These are phyloP conservation scores for Alternaria dauci DNA, from an alignment of 2,329 filamentous ascomycete species.

Conservation along the genomic window DNA sequence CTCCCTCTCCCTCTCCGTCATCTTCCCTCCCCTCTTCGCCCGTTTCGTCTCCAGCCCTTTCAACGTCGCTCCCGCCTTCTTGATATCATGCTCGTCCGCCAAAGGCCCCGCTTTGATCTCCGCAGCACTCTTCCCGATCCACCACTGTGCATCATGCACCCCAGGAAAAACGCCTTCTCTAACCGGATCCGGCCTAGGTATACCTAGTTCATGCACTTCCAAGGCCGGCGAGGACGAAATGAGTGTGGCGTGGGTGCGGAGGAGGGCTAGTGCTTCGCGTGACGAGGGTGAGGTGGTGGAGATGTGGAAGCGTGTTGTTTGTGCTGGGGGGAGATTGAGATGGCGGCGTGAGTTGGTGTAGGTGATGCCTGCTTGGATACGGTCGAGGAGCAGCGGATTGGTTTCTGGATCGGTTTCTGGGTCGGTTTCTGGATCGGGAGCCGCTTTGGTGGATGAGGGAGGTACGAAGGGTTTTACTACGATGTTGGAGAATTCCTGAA, in stretches of 20 bases:
- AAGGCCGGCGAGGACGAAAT: not conserved
- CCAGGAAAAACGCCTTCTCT: not conserved
- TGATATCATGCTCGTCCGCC: conserved; percentile 14
- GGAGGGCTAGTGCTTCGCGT: not conserved
- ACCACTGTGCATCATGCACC: conserved; percentile 21
- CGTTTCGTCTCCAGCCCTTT: conserved; percentile 4
- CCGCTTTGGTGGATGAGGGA: no score
- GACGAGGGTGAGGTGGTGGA: not conserved
- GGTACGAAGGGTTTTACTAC: no score
- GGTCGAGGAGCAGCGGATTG: no score
- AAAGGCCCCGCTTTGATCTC: conserved; percentile 22
- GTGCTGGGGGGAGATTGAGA: not conserved
- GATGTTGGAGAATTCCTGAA: no score
- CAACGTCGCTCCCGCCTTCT: not conserved
- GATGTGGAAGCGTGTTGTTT: conserved; percentile 19
- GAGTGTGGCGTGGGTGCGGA: not conserved
- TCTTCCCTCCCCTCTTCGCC: not conserved
- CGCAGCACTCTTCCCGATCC: conserved; percentile 15
- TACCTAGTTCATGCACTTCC: conserved; percentile 13
- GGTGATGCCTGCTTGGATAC: not conserved
- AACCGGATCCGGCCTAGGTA: conserved; percentile 13
- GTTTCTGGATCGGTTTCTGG: no score
- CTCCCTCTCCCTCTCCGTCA: conserved; percentile 1
- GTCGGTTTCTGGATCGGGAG: no score
- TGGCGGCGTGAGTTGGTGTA: conserved; percentile 2